phyloP scores from a whole-genome alignment of 768 basidiomycete genomes.

The Ephemerocybe angulata region DNA sequence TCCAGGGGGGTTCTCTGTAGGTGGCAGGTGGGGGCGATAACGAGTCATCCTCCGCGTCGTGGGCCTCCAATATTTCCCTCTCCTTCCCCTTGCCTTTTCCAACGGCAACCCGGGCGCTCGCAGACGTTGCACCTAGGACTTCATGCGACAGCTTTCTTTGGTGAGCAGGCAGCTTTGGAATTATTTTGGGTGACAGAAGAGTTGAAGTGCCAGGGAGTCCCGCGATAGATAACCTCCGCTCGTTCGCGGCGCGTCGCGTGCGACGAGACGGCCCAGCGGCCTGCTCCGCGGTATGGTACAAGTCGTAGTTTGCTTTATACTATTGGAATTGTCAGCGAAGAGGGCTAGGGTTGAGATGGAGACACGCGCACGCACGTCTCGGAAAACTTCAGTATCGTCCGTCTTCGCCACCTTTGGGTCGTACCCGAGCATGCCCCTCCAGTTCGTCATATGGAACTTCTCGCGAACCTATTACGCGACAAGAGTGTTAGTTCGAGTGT shows the following conservation, averaged over 20 bases:
- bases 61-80: constrained; percentile 3
- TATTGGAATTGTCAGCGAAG: constrained; percentile 21
- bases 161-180: not conserved
- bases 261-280: constrained; percentile 49
- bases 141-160: constrained; percentile 1
- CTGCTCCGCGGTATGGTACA: constrained; percentile 46
- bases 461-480: constrained; percentile 63
- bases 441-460: constrained; percentile 84
- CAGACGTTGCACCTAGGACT: constrained; percentile 1
- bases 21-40: not conserved
- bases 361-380: constrained; percentile 48
- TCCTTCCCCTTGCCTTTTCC: constrained; percentile 14
- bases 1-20: not conserved
- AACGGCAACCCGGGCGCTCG: not conserved
- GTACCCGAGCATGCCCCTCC: constrained; percentile 69
- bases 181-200: constrained; percentile 15
- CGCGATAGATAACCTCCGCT: constrained; percentile 40
- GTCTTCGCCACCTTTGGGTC: constrained; percentile 78
- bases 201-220: constrained; percentile 19
- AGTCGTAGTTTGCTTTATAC: constrained; percentile 63
- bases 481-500: not conserved
- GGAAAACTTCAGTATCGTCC: constrained; percentile 71
- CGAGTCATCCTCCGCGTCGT: constrained; percentile 8
- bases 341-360: constrained; percentile 10
- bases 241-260: constrained; percentile 58